Conservation (phyloP, 2,329 filamentous ascomycete species). For the Akanthomyces dipterigenus region DNA sequence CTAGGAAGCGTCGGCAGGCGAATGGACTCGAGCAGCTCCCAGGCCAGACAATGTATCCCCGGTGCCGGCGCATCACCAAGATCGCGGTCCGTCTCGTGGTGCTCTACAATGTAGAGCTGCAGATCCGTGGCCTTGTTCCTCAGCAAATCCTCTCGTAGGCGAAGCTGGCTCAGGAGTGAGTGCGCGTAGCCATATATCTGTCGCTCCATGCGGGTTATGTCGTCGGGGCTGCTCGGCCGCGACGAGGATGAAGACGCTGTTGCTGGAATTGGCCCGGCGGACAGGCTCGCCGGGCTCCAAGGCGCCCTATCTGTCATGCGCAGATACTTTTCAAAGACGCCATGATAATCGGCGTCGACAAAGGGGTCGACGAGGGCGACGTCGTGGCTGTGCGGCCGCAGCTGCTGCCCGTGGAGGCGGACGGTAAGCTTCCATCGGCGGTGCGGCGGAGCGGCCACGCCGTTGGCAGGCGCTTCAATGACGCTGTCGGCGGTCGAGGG, state of each 20-base stretch:
- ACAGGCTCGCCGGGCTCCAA: constrained; percentile 16
- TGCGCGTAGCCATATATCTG: constrained; percentile 18
- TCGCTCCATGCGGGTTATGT: constrained; percentile 14
- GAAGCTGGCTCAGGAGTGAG: constrained; percentile 17
- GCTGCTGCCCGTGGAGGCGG: constrained; percentile 16
- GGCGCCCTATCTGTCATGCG: constrained; percentile 18
- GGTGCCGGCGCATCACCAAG: neutral
- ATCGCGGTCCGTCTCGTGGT: constrained; percentile 16
- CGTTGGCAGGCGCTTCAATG: neutral
- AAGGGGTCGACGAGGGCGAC: constrained; percentile 20
- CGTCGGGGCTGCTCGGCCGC: constrained; percentile 1
- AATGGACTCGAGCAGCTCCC: constrained; percentile 22
- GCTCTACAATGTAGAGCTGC: constrained; percentile 22
- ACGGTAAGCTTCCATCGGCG: constrained; percentile 21
- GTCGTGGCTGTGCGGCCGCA: neutral
- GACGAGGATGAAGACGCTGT: neutral
- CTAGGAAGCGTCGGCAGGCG: constrained; percentile 15
- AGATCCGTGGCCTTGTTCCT: constrained; percentile 12
- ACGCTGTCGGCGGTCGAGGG: neutral
- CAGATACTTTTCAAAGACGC: constrained; percentile 22
- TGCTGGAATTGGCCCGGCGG: constrained; percentile 5
- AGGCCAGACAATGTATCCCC: constrained; percentile 22
- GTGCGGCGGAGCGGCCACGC: neutral
- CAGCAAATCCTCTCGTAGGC: constrained; percentile 13
- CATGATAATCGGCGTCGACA: constrained; percentile 18